phyloP scores from a whole-genome alignment of 805 yeast species.

The Naumovozyma castellii region DNA sequence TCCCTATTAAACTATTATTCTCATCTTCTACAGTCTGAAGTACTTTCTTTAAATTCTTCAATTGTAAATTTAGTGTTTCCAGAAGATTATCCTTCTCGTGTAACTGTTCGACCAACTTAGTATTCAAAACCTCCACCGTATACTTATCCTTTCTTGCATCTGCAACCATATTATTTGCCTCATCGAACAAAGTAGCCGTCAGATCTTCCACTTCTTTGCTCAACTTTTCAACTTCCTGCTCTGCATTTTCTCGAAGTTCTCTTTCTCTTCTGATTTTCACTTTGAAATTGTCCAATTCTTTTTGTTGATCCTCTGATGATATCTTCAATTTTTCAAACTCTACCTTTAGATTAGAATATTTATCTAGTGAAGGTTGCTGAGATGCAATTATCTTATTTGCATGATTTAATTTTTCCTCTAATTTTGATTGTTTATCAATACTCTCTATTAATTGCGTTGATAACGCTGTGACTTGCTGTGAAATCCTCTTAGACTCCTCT shows the following conservation, averaged over 20 bases:
- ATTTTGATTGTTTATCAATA: slow-evolving; percentile 44
- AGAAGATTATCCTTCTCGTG: slow-evolving; percentile 63
- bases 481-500: slow-evolving; percentile 37
- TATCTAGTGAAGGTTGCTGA: slow-evolving; percentile 14
- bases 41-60: slow-evolving; percentile 52
- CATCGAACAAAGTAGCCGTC: slow-evolving; percentile 66
- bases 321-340: slow-evolving; percentile 29
- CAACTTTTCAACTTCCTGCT: slow-evolving; percentile 48
- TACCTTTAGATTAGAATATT: slow-evolving; percentile 26
- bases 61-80: slow-evolving; percentile 55
- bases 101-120: slow-evolving; percentile 42
- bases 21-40: slow-evolving; percentile 42
- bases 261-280: slow-evolving; percentile 24
- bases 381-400: slow-evolving; percentile 29
- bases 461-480: slow-evolving; percentile 45
- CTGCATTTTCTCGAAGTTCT: slow-evolving; percentile 40
- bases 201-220: slow-evolving; percentile 73
- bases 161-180: slow-evolving; percentile 79
- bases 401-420: slow-evolving; percentile 43
- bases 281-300: slow-evolving; percentile 28
- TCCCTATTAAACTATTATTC: slow-evolving; percentile 4
- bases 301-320: slow-evolving; percentile 12
- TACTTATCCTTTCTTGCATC: slow-evolving; percentile 63
- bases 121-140: slow-evolving; percentile 49
- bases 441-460: slow-evolving; percentile 55